Evolutionary conservation across 495 filamentous ascomycete genomes (phyloP).

Genomic region (Neurospora sp.): DNA sequence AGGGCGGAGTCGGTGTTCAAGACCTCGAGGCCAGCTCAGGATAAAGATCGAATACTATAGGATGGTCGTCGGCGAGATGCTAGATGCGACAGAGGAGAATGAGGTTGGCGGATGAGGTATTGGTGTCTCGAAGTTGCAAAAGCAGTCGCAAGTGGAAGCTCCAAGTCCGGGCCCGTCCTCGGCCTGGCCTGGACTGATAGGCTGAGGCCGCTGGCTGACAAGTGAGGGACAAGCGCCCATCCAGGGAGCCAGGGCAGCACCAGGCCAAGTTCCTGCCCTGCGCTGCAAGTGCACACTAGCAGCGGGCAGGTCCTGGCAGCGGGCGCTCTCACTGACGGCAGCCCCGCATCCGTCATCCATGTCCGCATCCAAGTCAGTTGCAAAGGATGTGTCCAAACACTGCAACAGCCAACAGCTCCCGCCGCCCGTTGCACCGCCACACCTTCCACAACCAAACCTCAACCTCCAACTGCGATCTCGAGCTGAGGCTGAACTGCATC

Average conservation of each 20-base stretch:
- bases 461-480: neutral
- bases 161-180: conserved; percentile 1
- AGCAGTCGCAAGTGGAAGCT: conserved; percentile 12
- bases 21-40: conserved; percentile 12
- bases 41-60: neutral
- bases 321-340: neutral
- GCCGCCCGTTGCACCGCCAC: neutral
- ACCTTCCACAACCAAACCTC: neutral
- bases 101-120: conserved; percentile 7
- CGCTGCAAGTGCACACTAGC: neutral
- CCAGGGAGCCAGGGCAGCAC: too few species aligned
- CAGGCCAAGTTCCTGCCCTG: neutral
- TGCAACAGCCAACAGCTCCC: neutral
- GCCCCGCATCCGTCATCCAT: neutral
- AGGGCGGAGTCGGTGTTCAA: neutral
- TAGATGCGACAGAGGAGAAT: conserved; percentile 4
- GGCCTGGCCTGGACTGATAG: neutral
- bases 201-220: neutral
- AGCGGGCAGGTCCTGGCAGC: neutral
- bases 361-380: neutral
- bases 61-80: conserved; percentile 3
- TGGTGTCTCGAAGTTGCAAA: conserved; percentile 1
- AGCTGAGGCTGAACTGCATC: neutral
- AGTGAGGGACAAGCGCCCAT: neutral
- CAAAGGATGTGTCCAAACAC: neutral